phyloP scores from a whole-genome alignment of 1,284 basidiomycete species.

The Rugosomyces carneus region DNA sequence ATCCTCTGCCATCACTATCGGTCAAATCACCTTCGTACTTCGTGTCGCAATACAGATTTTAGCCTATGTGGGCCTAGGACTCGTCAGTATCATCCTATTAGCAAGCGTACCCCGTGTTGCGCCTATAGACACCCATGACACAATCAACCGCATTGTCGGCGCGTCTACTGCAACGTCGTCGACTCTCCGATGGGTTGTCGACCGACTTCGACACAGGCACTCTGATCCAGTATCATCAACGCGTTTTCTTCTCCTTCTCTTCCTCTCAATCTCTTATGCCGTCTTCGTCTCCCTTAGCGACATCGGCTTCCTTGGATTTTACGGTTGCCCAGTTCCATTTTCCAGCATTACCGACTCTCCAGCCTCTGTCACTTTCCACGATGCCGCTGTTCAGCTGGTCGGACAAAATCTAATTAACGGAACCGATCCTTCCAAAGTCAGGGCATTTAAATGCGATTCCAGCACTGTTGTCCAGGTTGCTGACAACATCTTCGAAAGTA shows the following conservation, averaged over 20 bases:
- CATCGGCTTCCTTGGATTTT: slow-evolving; percentile 10
- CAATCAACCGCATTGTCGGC: slow-evolving; percentile 10
- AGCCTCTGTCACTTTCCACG: slow-evolving; percentile 1
- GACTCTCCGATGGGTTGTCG: slow-evolving; percentile 8
- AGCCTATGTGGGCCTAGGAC: slow-evolving; percentile 4
- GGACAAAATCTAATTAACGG: slow-evolving; percentile 6
- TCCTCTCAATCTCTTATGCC: slow-evolving; percentile 9
- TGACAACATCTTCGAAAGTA: background rate
- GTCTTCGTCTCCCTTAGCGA: slow-evolving; percentile 8
- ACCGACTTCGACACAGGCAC: slow-evolving; percentile 1
- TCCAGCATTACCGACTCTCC: slow-evolving; percentile 1
- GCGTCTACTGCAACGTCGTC: slow-evolving; percentile 1
- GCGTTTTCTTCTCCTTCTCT: slow-evolving; percentile 5
- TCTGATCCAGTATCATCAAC: slow-evolving; percentile 2
- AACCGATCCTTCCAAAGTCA: slow-evolving; percentile 3
- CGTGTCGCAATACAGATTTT: slow-evolving; percentile 12
- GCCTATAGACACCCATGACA: slow-evolving; percentile 10
- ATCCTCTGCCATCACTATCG: slow-evolving; percentile 8
- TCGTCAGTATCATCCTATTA: slow-evolving; percentile 6
- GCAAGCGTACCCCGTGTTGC: slow-evolving; percentile 7
- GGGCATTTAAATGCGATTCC: slow-evolving; percentile 6
- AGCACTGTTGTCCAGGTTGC: slow-evolving; percentile 1
- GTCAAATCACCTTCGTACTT: slow-evolving; percentile 12
- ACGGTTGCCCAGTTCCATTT: slow-evolving; percentile 4
- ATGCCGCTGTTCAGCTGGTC: slow-evolving; percentile 1